Conservation (phyloP, 768 basidiomycete genomes). For the Leccinum uliginosum region DNA sequence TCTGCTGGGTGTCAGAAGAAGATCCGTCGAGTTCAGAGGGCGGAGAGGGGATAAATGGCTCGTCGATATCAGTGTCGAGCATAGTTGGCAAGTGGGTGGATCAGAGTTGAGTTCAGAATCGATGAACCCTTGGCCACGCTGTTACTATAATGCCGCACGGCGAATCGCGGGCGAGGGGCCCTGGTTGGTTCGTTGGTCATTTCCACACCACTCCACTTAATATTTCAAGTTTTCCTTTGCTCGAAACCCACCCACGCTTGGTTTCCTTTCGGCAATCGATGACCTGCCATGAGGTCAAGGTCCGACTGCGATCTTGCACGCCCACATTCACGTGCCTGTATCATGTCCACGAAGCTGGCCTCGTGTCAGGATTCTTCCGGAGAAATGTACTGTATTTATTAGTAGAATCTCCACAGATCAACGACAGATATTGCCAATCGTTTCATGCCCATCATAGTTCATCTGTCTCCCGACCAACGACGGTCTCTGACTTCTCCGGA, state of each 20-base stretch:
- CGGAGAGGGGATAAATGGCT: constrained; percentile 28
- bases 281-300: constrained; percentile 21
- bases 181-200: constrained; percentile 1
- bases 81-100: constrained; percentile 15
- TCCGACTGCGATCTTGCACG: constrained; percentile 12
- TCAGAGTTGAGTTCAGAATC: constrained; percentile 7
- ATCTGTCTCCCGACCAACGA: constrained; percentile 29
- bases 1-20: constrained; percentile 27
- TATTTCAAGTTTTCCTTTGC: constrained; percentile 4
- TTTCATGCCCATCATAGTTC: constrained; percentile 39
- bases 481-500: constrained; percentile 33
- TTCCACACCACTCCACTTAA: constrained; percentile 13
- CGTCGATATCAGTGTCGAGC: constrained; percentile 27
- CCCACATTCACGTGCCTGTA: constrained; percentile 19
- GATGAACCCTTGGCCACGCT: constrained; percentile 8
- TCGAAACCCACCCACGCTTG: constrained; percentile 8
- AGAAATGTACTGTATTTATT: constrained; percentile 11
- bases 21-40: constrained; percentile 24
- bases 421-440: constrained; percentile 9
- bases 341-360: constrained; percentile 20
- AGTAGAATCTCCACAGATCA: constrained; percentile 14
- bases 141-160: constrained; percentile 5
- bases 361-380: constrained; percentile 13
- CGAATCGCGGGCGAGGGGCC: constrained; percentile 7
- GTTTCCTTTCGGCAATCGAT: constrained; percentile 17